Evolutionary conservation across 2,329 filamentous ascomycete genomes (phyloP).

Genomic region (Podosphaera aphanis): DNA sequence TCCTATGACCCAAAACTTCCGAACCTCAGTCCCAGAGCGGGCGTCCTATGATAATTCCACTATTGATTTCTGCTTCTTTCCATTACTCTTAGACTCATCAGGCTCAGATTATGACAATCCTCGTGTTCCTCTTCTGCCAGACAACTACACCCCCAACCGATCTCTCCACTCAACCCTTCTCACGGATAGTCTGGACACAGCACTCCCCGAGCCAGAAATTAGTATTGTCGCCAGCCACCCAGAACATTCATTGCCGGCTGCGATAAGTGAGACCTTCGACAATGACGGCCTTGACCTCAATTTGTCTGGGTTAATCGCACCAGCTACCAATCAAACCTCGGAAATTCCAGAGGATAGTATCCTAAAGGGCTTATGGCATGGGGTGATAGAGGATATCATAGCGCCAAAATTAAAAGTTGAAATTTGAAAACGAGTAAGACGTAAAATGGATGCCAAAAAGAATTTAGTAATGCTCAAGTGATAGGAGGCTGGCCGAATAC

Average conservation of each 20-base stretch:
- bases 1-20: constrained; percentile 37
- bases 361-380: constrained; percentile 31
- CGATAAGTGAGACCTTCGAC: constrained; percentile 34
- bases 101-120: constrained; percentile 18
- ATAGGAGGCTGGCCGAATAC: too few relatives aligned
- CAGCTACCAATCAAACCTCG: constrained; percentile 16
- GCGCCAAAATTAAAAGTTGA: constrained; percentile 5
- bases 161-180: constrained; percentile 3
- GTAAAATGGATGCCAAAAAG: too few relatives aligned
- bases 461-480: too few relatives aligned
- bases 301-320: constrained; percentile 26
- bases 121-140: constrained; percentile 35
- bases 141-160: constrained; percentile 24
- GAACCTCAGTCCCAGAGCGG: constrained; percentile 21
- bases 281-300: constrained; percentile 24
- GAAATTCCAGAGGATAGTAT: constrained; percentile 21
- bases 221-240: constrained; percentile 33
- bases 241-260: constrained; percentile 25
- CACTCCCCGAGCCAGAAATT: constrained; percentile 23
- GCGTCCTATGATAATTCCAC: constrained; percentile 14
- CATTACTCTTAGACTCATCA: constrained; percentile 18
- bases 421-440: too few relatives aligned
- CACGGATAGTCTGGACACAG: constrained; percentile 4
- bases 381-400: constrained; percentile 28
- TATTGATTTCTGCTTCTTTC: constrained; percentile 28